Base-by-base conservation (phyloP, 2,329 filamentous ascomycete genomes). In the Aspergillus sojae region DNA sequence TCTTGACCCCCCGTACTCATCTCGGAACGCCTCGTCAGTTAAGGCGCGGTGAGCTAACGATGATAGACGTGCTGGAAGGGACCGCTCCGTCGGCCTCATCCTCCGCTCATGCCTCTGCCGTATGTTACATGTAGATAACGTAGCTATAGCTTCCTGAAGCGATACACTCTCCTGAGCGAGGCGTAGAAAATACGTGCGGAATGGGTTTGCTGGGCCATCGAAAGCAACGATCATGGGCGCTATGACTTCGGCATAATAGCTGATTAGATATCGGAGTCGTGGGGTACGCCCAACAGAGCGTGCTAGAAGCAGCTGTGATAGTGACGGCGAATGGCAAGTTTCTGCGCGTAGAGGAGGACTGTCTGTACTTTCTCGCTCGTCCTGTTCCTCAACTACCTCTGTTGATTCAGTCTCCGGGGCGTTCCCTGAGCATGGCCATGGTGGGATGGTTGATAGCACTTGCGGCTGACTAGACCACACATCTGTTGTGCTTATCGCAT, bases 231-330 rank as follows among this genome's bases (percentile, higher is more conserved):
- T 91, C 63, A 93, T 92, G 5, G 92, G 92, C 69, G 93, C 95
- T 81, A 98, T 94, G 73, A 92, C 91, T 77, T 93, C 93, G 74
- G 94, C 90, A 79, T 96, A 97, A 79, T 97, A 97, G 75, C 96
- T 91, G 82, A 97, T 90, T 74, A 97, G 90, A 78, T 91, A 96
- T 68, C 91, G 90, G 82, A 96, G 90, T 74, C 93, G 91, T 63
- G 90, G 88, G 65, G 92, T 88, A 81, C 77, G 90, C 81, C 75
- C 86, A 74, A 84, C 83, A 83, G 81, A 86, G 58, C 78, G 71
- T 43, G 75, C 72, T 21, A 77, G 65, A 21, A 79, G 71, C n/a
- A 77, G 65, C 41, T 79, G 77, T 10, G 76, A 76, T 12, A 78
- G 70, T 26, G 74, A 77, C 12, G 74, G 74, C 5, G 71, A 71